Conservation (phyloP, 768 basidiomycete species). For the Lentinula aciculospora region DNA sequence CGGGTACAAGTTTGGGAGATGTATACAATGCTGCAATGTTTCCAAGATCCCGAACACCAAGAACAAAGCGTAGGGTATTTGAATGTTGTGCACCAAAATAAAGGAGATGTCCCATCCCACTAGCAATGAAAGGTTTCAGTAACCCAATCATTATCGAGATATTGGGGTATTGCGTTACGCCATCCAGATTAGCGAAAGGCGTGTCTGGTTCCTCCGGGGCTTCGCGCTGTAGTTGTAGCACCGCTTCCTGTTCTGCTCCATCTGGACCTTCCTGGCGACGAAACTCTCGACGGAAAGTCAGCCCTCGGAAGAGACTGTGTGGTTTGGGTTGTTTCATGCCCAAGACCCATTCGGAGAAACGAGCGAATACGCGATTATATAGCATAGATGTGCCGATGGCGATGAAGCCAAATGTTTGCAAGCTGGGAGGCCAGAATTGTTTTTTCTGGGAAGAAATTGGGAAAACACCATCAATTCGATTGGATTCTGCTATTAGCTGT, state of each 20-base stretch:
- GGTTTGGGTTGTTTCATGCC: not conserved
- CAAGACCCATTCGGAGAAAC: slow-evolving; percentile 5
- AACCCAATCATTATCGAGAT: slow-evolving; percentile 3
- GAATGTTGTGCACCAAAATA: slow-evolving; percentile 6
- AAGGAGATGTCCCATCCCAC: slow-evolving; percentile 4
- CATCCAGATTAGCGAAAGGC: not conserved
- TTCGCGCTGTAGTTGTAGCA: not conserved
- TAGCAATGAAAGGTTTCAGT: slow-evolving; percentile 6
- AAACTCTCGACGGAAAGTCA: not conserved
- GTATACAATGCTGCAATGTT: not conserved
- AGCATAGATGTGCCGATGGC: not conserved
- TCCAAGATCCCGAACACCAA: not conserved
- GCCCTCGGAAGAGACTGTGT: not conserved
- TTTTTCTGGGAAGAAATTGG: not conserved
- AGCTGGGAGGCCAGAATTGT: not conserved
- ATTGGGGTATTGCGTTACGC: not conserved
- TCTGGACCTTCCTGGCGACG: slow-evolving; percentile 3
- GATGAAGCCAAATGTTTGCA: not conserved
- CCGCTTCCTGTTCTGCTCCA: not conserved
- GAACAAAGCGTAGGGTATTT: not conserved
- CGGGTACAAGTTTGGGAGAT: slow-evolving; percentile 2
- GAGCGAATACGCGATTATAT: not conserved
- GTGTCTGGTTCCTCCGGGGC: not conserved
- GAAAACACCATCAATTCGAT: not conserved
- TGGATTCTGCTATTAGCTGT: not conserved